These are phyloP conservation scores for Aspergillus sp. DNA, from an alignment of 2,329 filamentous ascomycete genomes.

Conservation along the genomic window DNA sequence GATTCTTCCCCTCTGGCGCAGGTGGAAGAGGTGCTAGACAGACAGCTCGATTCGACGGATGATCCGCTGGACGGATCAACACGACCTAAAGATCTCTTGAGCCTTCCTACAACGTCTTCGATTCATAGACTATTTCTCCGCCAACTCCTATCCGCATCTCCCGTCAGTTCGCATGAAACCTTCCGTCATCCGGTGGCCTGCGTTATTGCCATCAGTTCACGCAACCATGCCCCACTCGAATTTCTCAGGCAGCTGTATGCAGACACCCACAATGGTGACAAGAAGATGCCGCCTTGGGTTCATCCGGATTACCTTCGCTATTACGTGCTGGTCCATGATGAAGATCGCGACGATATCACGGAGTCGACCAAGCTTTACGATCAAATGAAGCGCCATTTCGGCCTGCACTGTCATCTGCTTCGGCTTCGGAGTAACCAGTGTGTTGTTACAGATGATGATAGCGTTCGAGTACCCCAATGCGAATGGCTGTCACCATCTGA, in stretches of 20 bases:
- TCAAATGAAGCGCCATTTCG: constrained; percentile 98
- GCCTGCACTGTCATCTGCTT: constrained; percentile 86
- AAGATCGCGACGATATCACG: constrained; percentile 86
- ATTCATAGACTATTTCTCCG: constrained; percentile 82
- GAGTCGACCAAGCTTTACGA: constrained; percentile 88
- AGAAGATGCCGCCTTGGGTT: constrained; percentile 72
- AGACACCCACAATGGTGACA: constrained; percentile 70
- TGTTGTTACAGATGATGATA: constrained; percentile 85
- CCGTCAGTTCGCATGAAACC: constrained; percentile 77
- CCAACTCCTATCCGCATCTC: constrained; percentile 69
- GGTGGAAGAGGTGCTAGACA: constrained; percentile 71
- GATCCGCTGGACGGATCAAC: constrained; percentile 31
- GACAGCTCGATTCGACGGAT: constrained; percentile 70
- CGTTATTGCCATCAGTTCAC: constrained; percentile 89
- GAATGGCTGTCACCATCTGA: constrained; percentile 87
- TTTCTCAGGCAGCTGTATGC: constrained; percentile 75
- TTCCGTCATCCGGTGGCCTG: constrained; percentile 92
- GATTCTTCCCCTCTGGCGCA: constrained; percentile 40
- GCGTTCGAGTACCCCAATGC: constrained; percentile 67
- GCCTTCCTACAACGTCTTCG: constrained; percentile 51
- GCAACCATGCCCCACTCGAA: constrained; percentile 74
- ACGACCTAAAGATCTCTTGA: constrained; percentile 22
- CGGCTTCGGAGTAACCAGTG: constrained; percentile 77
- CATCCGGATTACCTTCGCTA: constrained; percentile 89
- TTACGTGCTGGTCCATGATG: constrained; percentile 93